Conservation (phyloP, 2,329 filamentous ascomycete species). For the Cladosporium sp. region DNA sequence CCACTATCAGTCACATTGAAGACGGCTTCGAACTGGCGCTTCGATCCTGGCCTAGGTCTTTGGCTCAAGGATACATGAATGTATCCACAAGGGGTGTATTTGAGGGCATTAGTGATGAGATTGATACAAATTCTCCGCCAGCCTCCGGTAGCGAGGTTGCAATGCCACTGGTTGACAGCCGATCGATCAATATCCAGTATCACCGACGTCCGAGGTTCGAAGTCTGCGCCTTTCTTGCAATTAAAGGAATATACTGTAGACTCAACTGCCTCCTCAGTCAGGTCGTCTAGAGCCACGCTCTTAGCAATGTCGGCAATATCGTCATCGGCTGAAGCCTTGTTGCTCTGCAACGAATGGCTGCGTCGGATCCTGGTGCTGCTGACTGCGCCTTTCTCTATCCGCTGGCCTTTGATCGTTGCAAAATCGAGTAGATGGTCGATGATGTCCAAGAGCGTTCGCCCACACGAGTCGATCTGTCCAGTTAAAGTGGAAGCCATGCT, state of each 20-base stretch:
- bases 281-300: conserved; percentile 40
- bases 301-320: conserved; percentile 22
- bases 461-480: conserved; percentile 48
- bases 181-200: conserved; percentile 41
- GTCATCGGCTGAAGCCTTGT: conserved; percentile 13
- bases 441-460: conserved; percentile 49
- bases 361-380: conserved; percentile 8
- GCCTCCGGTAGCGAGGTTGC: conserved; percentile 41
- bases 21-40: not conserved
- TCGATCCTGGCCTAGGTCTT: not conserved
- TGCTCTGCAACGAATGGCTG: not conserved
- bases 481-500: conserved; percentile 40
- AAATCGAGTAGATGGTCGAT: conserved; percentile 43
- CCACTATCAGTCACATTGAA: conserved; percentile 57
- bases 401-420: conserved; percentile 23
- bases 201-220: conserved; percentile 31
- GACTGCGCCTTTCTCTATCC: conserved; percentile 36
- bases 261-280: conserved; percentile 53
- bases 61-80: conserved; percentile 32
- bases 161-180: conserved; percentile 38
- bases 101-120: conserved; percentile 46
- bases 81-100: conserved; percentile 42
- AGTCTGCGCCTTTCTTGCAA: conserved; percentile 29
- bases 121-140: conserved; percentile 48
- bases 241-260: conserved; percentile 35